These are phyloP conservation scores for Bathelium albidoporum DNA, from an alignment of 495 filamentous ascomycete genomes.

Conservation along the genomic window DNA sequence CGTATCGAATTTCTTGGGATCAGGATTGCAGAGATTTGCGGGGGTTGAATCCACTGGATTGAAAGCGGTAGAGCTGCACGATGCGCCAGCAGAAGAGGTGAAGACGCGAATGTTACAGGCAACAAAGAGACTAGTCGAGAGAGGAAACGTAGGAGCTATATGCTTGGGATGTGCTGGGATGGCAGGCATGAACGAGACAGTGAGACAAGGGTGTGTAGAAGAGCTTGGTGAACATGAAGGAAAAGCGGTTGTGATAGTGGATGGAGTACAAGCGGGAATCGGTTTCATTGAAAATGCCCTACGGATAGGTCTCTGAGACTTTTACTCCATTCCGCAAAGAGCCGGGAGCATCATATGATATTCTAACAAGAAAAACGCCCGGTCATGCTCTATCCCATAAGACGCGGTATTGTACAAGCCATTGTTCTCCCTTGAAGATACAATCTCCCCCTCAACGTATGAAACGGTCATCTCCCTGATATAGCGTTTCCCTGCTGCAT, in stretches of 20 bases:
- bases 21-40: constrained; percentile 41
- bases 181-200: constrained; percentile 76
- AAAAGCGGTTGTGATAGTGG: constrained; percentile 56
- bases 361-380: not conserved
- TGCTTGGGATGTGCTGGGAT: constrained; percentile 84
- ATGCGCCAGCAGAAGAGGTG: constrained; percentile 53
- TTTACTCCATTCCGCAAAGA: not conserved
- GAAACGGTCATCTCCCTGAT: constrained; percentile 29
- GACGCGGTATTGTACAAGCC: not conserved
- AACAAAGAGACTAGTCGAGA: constrained; percentile 47
- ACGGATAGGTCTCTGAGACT: constrained; percentile 17
- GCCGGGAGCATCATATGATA: not conserved
- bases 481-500: constrained; percentile 52
- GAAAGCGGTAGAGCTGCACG: constrained; percentile 71
- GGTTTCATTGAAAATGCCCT: constrained; percentile 50
- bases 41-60: constrained; percentile 80
- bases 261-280: constrained; percentile 74
- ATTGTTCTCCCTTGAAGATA: not conserved
- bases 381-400: not conserved
- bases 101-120: constrained; percentile 53
- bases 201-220: constrained; percentile 56
- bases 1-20: constrained; percentile 45
- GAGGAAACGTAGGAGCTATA: constrained; percentile 51
- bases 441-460: not conserved
- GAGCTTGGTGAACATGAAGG: constrained; percentile 53